phyloP scores from a whole-genome alignment of 306 rosid species.

The Hippophae rhamnoides region DNA sequence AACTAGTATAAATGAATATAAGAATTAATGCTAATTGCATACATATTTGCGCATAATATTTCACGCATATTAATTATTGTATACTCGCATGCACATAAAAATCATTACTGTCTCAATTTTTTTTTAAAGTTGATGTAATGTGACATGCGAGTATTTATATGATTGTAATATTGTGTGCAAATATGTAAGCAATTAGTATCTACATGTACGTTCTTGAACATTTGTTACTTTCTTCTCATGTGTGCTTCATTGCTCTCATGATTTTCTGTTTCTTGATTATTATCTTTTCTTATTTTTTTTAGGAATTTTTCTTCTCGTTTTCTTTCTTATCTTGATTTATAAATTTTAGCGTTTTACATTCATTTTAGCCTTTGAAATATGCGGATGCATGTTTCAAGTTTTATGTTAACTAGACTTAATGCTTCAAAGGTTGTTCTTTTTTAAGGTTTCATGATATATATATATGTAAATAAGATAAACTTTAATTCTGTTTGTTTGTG shows the following conservation, averaged over 20 bases:
- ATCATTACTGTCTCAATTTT: too few species aligned
- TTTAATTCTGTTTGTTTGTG: too few species aligned
- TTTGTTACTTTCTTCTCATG: background rate
- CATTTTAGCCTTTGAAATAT: slow-evolving; percentile 19
- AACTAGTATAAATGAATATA: slow-evolving; percentile 36
- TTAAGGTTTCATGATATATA: background rate
- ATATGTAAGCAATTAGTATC: too few species aligned
- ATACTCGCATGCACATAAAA: too few species aligned
- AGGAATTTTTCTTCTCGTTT: background rate
- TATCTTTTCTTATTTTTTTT: background rate
- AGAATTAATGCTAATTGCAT: too few species aligned
- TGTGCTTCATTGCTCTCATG: background rate
- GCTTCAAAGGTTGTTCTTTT: slow-evolving; percentile 23
- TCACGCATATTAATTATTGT: too few species aligned
- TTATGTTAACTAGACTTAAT: slow-evolving; percentile 25
- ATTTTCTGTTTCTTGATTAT: background rate
- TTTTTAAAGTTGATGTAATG: too few species aligned
- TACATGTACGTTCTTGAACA: too few species aligned
- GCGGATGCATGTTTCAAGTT: slow-evolving; percentile 33
- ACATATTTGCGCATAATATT: too few species aligned
- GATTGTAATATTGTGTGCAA: too few species aligned
- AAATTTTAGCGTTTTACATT: background rate
- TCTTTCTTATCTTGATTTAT: background rate
- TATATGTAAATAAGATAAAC: too few species aligned
- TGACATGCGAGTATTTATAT: too few species aligned